Conservation (phyloP, 495 filamentous ascomycete species). For the Friedmanniomyces simplex region DNA sequence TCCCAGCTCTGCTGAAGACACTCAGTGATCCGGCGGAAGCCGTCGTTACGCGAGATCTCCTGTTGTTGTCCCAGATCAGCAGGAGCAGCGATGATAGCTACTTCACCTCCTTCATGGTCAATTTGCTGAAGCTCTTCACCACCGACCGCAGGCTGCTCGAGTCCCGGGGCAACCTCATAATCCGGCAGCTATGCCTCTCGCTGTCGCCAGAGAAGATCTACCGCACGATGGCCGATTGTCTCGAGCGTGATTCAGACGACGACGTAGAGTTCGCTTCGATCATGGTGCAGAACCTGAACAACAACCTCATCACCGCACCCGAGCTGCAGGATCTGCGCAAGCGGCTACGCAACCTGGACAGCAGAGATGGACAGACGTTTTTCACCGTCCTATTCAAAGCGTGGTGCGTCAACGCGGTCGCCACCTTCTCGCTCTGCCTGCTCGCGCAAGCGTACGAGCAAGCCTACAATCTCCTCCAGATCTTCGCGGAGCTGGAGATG, state of each 20-base stretch:
- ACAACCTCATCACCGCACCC: conserved; percentile 95
- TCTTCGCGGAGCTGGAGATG: conserved; percentile 98
- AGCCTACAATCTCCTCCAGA: conserved; percentile 90
- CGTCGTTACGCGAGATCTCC: conserved; percentile 90
- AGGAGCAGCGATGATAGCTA: conserved; percentile 93
- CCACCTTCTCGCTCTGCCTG: conserved; percentile 90
- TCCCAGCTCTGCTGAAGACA: conserved; percentile 91
- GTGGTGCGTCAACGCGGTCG: conserved; percentile 98
- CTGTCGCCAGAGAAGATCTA: conserved; percentile 93
- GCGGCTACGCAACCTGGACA: conserved; percentile 75
- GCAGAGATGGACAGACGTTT: conserved; percentile 81
- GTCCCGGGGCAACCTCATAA: conserved; percentile 89
- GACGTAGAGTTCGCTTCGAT: conserved; percentile 98
- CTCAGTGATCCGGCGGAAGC: conserved; percentile 91
- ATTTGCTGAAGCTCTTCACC: conserved; percentile 85
- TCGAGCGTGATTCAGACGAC: conserved; percentile 98
- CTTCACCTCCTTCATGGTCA: conserved; percentile 97
- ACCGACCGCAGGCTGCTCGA: conserved; percentile 87
- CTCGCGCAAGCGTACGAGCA: conserved; percentile 98
- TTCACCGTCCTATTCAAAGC: conserved; percentile 90
- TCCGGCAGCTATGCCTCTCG: conserved; percentile 86
- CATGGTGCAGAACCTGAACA: conserved; percentile 99
- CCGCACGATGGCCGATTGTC: conserved; percentile 86
- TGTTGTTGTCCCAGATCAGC: conserved; percentile 91
- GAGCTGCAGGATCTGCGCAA: conserved; percentile 87